phyloP scores from a whole-genome alignment of 139 green algal species.

The Marvania coccoides region DNA sequence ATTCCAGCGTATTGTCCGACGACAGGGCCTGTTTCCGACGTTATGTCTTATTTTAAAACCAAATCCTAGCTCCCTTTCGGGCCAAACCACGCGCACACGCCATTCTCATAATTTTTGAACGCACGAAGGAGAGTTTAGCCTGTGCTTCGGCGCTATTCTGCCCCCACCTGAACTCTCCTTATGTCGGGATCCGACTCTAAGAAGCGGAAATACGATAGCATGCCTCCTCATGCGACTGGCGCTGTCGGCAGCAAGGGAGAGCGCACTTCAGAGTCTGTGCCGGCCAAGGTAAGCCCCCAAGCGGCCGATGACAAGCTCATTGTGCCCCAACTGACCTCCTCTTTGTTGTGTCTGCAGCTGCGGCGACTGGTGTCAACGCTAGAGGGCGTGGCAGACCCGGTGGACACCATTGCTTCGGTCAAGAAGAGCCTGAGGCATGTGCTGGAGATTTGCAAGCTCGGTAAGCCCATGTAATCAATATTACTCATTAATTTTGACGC shows the following conservation, averaged over 20 bases:
- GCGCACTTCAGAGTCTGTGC: neutral
- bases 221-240: neutral
- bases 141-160: too few species aligned
- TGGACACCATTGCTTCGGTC: constrained; percentile 1
- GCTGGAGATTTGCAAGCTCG: constrained; percentile 30
- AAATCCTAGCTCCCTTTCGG: too few species aligned
- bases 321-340: neutral
- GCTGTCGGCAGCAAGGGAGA: neutral
- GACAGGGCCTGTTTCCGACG: too few species aligned
- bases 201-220: neutral
- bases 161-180: too few species aligned
- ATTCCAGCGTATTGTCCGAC: too few species aligned
- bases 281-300: neutral
- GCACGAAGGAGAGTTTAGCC: too few species aligned
- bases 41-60: too few species aligned
- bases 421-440: constrained; percentile 12
- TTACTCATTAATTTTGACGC: too few species aligned
- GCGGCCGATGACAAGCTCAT: neutral
- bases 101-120: too few species aligned
- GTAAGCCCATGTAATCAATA: too few species aligned
- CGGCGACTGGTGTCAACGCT: neutral
- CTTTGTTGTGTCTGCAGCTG: neutral
- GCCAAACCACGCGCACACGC: too few species aligned
- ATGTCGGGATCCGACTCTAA: neutral
- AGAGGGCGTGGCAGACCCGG: neutral